Conservation (phyloP, 352 stramenopile species). For the Globisporangium paddicum region DNA sequence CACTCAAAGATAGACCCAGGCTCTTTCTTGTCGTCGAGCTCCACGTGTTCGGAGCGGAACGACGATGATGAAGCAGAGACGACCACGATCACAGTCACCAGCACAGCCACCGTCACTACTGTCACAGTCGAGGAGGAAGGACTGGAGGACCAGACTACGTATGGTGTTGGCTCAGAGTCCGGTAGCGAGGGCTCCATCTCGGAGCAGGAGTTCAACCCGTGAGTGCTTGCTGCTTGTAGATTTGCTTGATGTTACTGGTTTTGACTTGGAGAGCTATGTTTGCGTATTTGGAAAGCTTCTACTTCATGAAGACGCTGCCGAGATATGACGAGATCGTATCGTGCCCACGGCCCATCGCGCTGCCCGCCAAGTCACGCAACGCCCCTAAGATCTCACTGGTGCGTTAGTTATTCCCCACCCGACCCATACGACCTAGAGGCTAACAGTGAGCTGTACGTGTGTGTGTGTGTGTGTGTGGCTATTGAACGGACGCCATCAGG, state of each 20-base stretch:
- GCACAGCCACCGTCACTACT: constrained; percentile 6
- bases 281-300: constrained; percentile 60
- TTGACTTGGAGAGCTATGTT: neutral
- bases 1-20: constrained; percentile 25
- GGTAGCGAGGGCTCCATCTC: constrained; percentile 24
- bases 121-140: constrained; percentile 16
- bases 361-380: constrained; percentile 47
- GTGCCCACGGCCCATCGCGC: constrained; percentile 38
- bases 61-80: constrained; percentile 19
- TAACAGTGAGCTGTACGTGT: neutral
- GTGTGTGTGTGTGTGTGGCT: no score
- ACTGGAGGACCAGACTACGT: constrained; percentile 8
- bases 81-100: constrained; percentile 13
- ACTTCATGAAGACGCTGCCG: constrained; percentile 84
- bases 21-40: constrained; percentile 18
- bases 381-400: constrained; percentile 74
- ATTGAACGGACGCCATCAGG: constrained; percentile 20
- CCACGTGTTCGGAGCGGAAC: constrained; percentile 20
- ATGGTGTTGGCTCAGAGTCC: constrained; percentile 10
- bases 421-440: neutral
- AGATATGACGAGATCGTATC: constrained; percentile 73
- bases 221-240: constrained; percentile 12
- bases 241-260: no score
- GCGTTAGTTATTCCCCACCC: constrained; percentile 6
- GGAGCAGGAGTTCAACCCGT: constrained; percentile 83